Base-by-base conservation (phyloP, 495 filamentous ascomycete species). In the Aspergillus coremiiformis region DNA sequence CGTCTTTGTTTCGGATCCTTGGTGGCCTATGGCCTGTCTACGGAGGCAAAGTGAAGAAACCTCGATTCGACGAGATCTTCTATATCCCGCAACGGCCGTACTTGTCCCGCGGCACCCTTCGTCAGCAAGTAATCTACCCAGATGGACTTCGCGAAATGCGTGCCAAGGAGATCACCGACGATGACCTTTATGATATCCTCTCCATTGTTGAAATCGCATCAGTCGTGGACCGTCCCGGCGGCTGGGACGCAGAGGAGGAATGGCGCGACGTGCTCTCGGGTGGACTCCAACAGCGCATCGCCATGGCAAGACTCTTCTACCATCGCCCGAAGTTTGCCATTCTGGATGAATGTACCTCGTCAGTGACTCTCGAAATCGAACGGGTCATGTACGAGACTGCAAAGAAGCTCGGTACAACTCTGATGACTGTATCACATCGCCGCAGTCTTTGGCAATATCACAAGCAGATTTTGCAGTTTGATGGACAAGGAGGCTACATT, bases 21-120 rank as follows among this genome's bases (percentile, higher is more conserved):
- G 93, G 93, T 45, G 93, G 93, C 7, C 79, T 98, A 0, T 98
- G 93, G 93, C 93, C 93, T n/a, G 94, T 97, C 27, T 97, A 97
- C 69, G 93, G 93, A 51, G 93, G 93, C 32, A 86, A 78, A 1
- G 93, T 98, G 21, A 80, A 84, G 58, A 96, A 96, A 64, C 93
- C 94, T 5, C 82, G 85, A 0, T 88, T 89, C 56, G 80, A 84
- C 39, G 85, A 92, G 59, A 96, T 98, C 62, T 98, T 97, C 75
- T 98, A 98, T 71, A 95, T 98, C 60, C 93, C 93, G 0, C 93
- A 98, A 63, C 84, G 93, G 0, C 93, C 93, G 0, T 98, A 98
- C 62, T 78, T 98, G 2, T 90, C 86, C 24, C 81, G 87, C 23
- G 93, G 93, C 15, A 87, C 84, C 1, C 80, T 98, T 20, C 83